Percentiles rank a stretch among this genome's conserved stretches.
phyloP scores from a whole-genome alignment of 768 basidiomycete species.

The Trametopsis cervina region DNA sequence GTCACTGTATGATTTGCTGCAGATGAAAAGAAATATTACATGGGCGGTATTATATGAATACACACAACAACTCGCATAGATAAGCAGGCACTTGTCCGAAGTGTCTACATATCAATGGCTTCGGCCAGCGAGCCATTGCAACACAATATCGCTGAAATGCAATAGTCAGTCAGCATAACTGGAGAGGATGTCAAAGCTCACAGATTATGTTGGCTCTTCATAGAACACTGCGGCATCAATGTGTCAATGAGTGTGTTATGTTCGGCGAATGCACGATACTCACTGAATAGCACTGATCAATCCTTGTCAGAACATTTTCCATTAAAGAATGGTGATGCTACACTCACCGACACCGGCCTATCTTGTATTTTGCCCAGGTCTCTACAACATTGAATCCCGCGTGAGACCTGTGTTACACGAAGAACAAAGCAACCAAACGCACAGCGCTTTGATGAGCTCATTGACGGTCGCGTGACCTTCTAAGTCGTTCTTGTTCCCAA shows the following conservation, averaged over 20 bases:
- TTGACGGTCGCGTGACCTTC: slow-evolving; percentile 71
- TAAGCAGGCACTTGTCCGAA: too few species aligned
- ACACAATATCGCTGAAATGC: slow-evolving; percentile 63
- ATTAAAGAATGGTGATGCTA: not conserved
- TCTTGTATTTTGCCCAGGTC: slow-evolving; percentile 76
- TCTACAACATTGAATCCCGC: slow-evolving; percentile 28
- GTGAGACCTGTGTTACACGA: not conserved
- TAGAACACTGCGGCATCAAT: slow-evolving; percentile 63
- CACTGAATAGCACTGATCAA: slow-evolving; percentile 71
- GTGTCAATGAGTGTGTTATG: too few species aligned
- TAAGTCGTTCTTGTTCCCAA: slow-evolving; percentile 93
- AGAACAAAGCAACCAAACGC: slow-evolving; percentile 21
- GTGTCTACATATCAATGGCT: slow-evolving; percentile 59
- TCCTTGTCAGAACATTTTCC: not conserved
- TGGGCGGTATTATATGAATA: too few species aligned
- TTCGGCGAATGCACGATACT: slow-evolving; percentile 16
- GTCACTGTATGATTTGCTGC: too few species aligned
- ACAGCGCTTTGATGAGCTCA: slow-evolving; percentile 77
- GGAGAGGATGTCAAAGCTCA: slow-evolving; percentile 30
- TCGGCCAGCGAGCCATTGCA: slow-evolving; percentile 79
- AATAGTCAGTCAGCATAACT: slow-evolving; percentile 7
- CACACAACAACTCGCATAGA: slow-evolving; percentile 2
- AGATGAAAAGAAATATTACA: too few species aligned
- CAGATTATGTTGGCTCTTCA: slow-evolving; percentile 95
- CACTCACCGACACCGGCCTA: slow-evolving; percentile 78